These are phyloP conservation scores for Serendipita vermifera DNA, from an alignment of 768 basidiomycete species.

Conservation along the genomic window DNA sequence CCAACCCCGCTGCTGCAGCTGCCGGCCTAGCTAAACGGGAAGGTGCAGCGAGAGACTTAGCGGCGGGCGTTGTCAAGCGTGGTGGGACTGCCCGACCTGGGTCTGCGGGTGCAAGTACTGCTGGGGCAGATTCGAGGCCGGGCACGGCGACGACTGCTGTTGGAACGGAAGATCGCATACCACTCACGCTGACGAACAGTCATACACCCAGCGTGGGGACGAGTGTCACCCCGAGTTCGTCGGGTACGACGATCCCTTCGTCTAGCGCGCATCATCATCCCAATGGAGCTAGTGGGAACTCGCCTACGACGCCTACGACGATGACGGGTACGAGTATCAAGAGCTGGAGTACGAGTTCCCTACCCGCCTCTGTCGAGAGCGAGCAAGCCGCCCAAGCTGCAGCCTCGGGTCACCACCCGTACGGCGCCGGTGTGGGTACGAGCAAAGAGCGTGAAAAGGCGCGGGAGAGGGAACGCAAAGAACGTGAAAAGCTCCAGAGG, in stretches of 20 bases:
- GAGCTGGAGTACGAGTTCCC: background rate
- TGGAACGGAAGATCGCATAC: conserved; percentile 15
- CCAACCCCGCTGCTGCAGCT: background rate
- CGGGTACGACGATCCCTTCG: background rate
- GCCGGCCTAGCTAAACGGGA: too few relatives aligned
- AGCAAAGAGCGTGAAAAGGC: background rate
- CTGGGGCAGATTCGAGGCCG: conserved; percentile 4
- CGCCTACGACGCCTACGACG: background rate
- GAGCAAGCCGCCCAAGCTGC: background rate
- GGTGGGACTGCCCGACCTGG: too few relatives aligned
- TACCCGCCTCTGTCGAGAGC: background rate
- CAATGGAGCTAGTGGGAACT: background rate
- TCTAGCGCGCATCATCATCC: too few relatives aligned
- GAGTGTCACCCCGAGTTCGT: too few relatives aligned
- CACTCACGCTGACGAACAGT: background rate
- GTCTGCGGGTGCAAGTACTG: too few relatives aligned
- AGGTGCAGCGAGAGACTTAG: too few relatives aligned
- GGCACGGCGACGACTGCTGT: conserved; percentile 21
- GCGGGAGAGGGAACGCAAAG: background rate
- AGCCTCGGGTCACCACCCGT: background rate
- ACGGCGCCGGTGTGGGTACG: background rate
- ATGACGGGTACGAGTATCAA: background rate
- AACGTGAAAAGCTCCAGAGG: background rate
- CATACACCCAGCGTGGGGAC: background rate
- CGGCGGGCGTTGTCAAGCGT: too few relatives aligned